phyloP scores from a whole-genome alignment of 257 asterid genomes.

The Ajuga chamaepitys region DNA sequence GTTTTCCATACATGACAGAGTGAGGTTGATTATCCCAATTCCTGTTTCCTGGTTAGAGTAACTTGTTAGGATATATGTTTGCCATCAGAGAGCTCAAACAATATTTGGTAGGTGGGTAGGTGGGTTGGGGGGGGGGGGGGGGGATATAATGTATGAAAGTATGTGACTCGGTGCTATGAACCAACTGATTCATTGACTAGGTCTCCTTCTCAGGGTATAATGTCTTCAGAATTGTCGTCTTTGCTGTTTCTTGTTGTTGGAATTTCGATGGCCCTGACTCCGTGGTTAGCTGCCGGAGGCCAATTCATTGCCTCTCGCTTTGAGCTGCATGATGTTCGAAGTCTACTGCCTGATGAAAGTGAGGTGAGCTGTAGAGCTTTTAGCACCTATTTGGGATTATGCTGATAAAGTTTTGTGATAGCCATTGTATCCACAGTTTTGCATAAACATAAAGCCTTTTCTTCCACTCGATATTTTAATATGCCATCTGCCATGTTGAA shows the following conservation, averaged over 20 bases:
- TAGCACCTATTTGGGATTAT: background rate
- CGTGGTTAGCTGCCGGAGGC: conserved; percentile 99
- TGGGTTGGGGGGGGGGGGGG: too few relatives aligned
- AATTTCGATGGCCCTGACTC: conserved; percentile 95
- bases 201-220: conserved; percentile 70
- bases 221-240: conserved; percentile 86
- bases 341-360: conserved; percentile 91
- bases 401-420: conserved; percentile 5
- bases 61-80: background rate
- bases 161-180: background rate
- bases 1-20: background rate
- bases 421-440: background rate
- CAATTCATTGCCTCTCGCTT: conserved; percentile 95
- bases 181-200: background rate
- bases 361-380: conserved; percentile 50
- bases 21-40: background rate
- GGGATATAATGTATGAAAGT: background rate
- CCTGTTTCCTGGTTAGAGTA: background rate
- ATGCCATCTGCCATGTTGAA: background rate
- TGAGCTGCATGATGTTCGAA: conserved; percentile 96
- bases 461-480: background rate
- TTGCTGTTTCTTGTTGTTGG: conserved; percentile 97
- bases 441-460: background rate
- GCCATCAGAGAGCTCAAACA: background rate
- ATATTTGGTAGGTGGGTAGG: too few relatives aligned